Evolutionary conservation across 208 protist genomes (phyloP).

Genomic region (Trypanosoma avium): DNA sequence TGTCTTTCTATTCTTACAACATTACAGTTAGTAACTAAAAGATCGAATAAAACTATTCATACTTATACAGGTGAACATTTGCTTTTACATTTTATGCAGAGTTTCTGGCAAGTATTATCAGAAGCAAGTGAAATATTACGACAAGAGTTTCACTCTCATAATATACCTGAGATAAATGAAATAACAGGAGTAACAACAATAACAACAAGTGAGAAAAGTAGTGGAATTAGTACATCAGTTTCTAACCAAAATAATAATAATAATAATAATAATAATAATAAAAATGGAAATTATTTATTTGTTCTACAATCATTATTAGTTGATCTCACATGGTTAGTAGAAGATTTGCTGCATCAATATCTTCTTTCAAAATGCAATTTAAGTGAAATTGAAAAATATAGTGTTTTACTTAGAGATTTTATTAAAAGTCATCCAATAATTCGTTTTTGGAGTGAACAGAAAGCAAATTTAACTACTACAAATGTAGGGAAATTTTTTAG

Average conservation of each 20-base stretch:
- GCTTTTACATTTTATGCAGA: slow-evolving; percentile 64
- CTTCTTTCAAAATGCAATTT: slow-evolving; percentile 83
- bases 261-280: slow-evolving; percentile 8
- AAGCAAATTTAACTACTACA: slow-evolving; percentile 29
- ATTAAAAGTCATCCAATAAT: slow-evolving; percentile 73
- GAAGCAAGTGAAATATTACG: slow-evolving; percentile 41
- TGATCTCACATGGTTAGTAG: slow-evolving; percentile 82
- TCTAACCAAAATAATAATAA: slow-evolving; percentile 8
- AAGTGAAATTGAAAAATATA: slow-evolving; percentile 70
- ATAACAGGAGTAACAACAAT: slow-evolving; percentile 1
- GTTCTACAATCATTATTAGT: slow-evolving; percentile 58
- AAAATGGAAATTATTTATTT: slow-evolving; percentile 11
- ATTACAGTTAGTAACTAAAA: too few species aligned
- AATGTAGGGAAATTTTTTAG: slow-evolving; percentile 38
- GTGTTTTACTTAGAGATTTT: slow-evolving; percentile 59
- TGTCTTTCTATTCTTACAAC: too few species aligned
- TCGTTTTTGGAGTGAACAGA: slow-evolving; percentile 50
- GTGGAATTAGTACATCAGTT: neutral
- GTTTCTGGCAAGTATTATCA: slow-evolving; percentile 58
- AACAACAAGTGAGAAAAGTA: slow-evolving; percentile 8
- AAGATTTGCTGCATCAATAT: slow-evolving; percentile 81
- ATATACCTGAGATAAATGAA: slow-evolving; percentile 12
- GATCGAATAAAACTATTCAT: too few species aligned
- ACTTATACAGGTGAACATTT: slow-evolving; percentile 71
- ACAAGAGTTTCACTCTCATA: slow-evolving; percentile 33